A percentile compares a stretch with the other conserved stretches of the same genome.
phyloP scores from a whole-genome alignment of 306 rosid genomes.

The Trifolium dubium region DNA sequence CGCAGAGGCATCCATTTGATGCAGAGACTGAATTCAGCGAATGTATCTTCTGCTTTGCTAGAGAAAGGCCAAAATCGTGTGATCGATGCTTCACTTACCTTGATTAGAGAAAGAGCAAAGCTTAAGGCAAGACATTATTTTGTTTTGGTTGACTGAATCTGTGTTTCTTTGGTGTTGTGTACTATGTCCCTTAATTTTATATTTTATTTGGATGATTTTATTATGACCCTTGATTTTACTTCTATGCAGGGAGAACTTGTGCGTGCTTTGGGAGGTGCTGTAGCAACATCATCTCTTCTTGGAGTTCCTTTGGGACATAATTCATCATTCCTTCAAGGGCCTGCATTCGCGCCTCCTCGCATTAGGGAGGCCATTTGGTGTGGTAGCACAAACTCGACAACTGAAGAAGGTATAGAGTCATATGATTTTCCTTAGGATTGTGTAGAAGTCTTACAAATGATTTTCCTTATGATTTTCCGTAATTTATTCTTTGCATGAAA shows the following conservation, averaged over 20 bases:
- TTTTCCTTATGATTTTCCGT: too few relatives aligned
- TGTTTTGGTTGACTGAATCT: conserved; percentile 6
- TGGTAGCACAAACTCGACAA: conserved; percentile 88
- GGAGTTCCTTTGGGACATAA: conserved; percentile 98
- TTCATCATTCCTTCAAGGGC: conserved; percentile 98
- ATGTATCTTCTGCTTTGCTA: conserved; percentile 59
- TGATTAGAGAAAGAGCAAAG: conserved; percentile 93
- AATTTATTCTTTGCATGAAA: conserved; percentile 19
- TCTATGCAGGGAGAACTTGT: conserved; percentile 78
- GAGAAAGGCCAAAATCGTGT: conserved; percentile 85
- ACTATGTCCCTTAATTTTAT: neutral
- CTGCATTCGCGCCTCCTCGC: conserved; percentile 97
- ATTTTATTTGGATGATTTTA: conserved; percentile 19
- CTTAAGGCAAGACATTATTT: conserved; percentile 64
- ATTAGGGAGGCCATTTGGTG: conserved; percentile 99
- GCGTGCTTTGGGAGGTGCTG: conserved; percentile 89
- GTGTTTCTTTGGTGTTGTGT: neutral
- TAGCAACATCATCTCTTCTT: conserved; percentile 81
- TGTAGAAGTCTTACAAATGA: conserved; percentile 1
- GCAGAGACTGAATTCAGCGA: conserved; percentile 61
- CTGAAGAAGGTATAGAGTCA: conserved; percentile 78
- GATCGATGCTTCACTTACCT: conserved; percentile 93
- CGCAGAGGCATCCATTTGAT: conserved; percentile 68
- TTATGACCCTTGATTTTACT: conserved; percentile 30
- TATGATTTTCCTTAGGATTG: conserved; percentile 25